Evolutionary conservation across 148 eudicot genomes (phyloP).

Genomic region (Heliamphora exappendiculata): DNA sequence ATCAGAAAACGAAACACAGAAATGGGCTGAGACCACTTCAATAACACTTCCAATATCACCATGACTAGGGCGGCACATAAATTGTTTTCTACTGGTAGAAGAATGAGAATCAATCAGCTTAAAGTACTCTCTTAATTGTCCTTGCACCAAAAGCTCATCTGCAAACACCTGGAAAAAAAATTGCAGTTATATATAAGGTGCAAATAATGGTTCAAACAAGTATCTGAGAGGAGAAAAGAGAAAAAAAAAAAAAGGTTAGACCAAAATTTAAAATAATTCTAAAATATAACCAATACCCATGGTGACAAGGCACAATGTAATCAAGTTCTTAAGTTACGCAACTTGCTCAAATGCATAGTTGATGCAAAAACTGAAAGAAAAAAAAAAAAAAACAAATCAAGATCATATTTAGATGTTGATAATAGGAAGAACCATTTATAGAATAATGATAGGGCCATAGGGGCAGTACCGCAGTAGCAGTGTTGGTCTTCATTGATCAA

Average conservation of each 20-base stretch:
- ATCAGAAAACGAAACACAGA: constrained; percentile 39
- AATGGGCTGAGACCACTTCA: constrained; percentile 52
- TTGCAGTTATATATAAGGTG: constrained; percentile 6
- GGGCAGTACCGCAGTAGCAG: too few species aligned
- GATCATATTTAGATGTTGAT: too few species aligned
- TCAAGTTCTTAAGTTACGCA: background rate
- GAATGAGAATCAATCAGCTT: constrained; percentile 30
- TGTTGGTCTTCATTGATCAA: background rate
- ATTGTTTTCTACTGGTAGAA: constrained; percentile 20
- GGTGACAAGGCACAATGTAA: background rate
- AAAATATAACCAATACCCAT: background rate
- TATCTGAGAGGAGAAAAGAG: background rate
- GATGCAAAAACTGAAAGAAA: background rate
- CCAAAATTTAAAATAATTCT: background rate
- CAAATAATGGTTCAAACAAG: constrained; percentile 1
- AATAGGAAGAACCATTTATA: too few species aligned
- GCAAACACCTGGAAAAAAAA: constrained; percentile 55
- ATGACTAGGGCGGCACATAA: constrained; percentile 19
- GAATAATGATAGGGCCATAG: background rate
- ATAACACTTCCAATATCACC: constrained; percentile 42
- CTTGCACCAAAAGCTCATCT: constrained; percentile 55
- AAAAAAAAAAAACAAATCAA: background rate
- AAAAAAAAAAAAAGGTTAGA: background rate
- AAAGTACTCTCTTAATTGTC: constrained; percentile 35
- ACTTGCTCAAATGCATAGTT: background rate